Base-by-base conservation (phyloP, 768 basidiomycete genomes). In the Podaxis mareebaensis region DNA sequence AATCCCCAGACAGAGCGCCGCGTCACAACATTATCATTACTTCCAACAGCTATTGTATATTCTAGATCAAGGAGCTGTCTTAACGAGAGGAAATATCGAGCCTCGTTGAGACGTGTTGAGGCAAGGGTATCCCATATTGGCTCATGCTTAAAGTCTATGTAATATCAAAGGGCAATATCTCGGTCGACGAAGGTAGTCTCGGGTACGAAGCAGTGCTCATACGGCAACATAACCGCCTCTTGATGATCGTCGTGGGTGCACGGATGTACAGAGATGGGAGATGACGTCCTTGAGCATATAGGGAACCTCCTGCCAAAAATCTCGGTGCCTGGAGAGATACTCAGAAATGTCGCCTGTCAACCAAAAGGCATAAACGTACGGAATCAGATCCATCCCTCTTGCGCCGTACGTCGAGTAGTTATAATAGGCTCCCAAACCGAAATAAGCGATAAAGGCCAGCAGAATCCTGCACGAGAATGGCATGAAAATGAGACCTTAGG, bases 401-500 rank as follows among this genome's bases (percentile, higher is more conserved):
- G 93, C 91, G 20, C 93, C 93, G 71, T 95, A 96, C 20, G 86
- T 91, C 5, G 90, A 85, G 69, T 93, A 94, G 69, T 96, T 95
- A 76, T 92, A 89, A 73, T 94, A 96, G 8, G 90, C 89, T 20
- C 94, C 94, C 26, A 94, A 72, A 1, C 71, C 83, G 67, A 96
- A 87, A 76, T 96, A 96, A 2, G 84, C 81, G 3, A 79, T 70
- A 64, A 94, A 81, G 2, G 85, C 86, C 22, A 95, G 72, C 12
- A 93, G 61, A 33, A 90, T 67, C n/a, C 88, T 91, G 67, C n/a
- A 36, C 10, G 33, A 48, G 52, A 39, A 30, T 12, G 40, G 53
- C 63, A 60, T 58, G 36, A 63, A 57, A n/a, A 39, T 48, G 22
- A 58, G 26, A 33, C 26, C 10, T 30, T 26, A 6, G 61, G n/a